Percentiles rank a stretch among this genome's conserved stretches.
phyloP scores from a whole-genome alignment of 169 alveolate genomes.

The Plasmodium coatneyi region DNA sequence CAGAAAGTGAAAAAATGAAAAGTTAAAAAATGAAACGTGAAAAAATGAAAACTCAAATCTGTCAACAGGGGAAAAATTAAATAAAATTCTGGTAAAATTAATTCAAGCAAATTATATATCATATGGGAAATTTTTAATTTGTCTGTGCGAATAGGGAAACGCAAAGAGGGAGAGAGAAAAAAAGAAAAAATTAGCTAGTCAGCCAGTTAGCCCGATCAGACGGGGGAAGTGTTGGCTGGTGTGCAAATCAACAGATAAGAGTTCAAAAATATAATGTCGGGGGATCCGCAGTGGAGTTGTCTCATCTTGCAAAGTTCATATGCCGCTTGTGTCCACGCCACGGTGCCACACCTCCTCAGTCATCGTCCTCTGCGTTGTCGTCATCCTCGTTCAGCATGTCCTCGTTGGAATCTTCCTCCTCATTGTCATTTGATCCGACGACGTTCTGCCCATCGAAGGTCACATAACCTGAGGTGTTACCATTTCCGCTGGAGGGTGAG shows the following conservation, averaged over 20 bases:
- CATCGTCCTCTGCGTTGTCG: slow-evolving; percentile 2
- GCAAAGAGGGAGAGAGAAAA: neutral
- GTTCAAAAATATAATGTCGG: neutral
- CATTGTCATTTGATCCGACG: neutral
- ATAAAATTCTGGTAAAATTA: neutral
- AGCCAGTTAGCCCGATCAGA: neutral
- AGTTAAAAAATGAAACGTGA: too few relatives aligned
- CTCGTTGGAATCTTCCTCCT: slow-evolving; percentile 24
- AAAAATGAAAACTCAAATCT: neutral
- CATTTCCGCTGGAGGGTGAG: neutral
- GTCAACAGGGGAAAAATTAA: neutral
- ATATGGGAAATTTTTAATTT: neutral
- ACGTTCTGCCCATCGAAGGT: slow-evolving; percentile 15
- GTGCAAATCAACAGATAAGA: neutral
- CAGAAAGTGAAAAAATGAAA: neutral
- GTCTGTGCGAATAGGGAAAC: neutral
- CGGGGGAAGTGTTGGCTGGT: neutral
- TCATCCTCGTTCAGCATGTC: slow-evolving; percentile 13
- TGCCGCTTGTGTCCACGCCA: neutral
- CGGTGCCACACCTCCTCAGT: neutral
- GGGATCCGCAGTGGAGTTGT: neutral
- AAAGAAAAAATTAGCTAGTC: neutral
- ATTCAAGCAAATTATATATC: neutral
- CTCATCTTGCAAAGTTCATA: neutral
- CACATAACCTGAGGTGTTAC: neutral